These are phyloP conservation scores for Adenanthera pavonina DNA, from an alignment of 306 rosid species.

Conservation along the genomic window DNA sequence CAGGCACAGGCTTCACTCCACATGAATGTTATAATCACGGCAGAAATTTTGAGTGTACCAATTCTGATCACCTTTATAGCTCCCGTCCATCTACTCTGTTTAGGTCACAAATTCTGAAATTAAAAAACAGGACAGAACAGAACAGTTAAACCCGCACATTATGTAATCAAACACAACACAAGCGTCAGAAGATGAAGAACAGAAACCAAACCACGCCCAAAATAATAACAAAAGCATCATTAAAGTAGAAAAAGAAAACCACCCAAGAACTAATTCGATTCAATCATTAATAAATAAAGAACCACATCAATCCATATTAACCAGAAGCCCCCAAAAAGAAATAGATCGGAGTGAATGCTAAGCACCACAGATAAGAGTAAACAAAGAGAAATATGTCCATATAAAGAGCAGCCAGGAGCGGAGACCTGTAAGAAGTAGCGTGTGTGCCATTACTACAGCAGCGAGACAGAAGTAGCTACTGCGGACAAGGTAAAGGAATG, in stretches of 20 bases:
- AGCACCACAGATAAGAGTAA: not conserved
- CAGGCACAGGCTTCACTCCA: constrained; percentile 36
- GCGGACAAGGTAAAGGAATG: constrained; percentile 12
- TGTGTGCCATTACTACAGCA: constrained; percentile 12
- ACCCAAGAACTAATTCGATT: constrained; percentile 18
- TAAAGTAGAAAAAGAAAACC: constrained; percentile 2
- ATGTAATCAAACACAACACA: not conserved
- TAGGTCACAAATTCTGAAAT: constrained; percentile 51
- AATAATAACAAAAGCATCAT: not conserved
- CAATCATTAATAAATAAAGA: not conserved
- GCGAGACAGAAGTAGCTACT: not conserved
- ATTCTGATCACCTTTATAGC: constrained; percentile 60
- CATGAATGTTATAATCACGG: constrained; percentile 44
- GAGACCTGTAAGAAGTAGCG: constrained; percentile 46
- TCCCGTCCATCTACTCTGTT: constrained; percentile 66
- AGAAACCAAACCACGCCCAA: not conserved
- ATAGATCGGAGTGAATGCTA: constrained; percentile 21
- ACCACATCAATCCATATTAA: constrained; percentile 11
- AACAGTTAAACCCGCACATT: constrained; percentile 20
- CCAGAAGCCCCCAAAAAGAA: not conserved
- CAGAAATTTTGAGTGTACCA: constrained; percentile 53
- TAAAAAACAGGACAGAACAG: not conserved
- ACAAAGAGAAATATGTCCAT: not conserved
- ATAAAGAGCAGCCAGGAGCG: constrained; percentile 41
- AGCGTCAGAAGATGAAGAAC: constrained; percentile 5